Conservation (phyloP, 2,329 filamentous ascomycete species). For the Chalaropsis ovoidea region DNA sequence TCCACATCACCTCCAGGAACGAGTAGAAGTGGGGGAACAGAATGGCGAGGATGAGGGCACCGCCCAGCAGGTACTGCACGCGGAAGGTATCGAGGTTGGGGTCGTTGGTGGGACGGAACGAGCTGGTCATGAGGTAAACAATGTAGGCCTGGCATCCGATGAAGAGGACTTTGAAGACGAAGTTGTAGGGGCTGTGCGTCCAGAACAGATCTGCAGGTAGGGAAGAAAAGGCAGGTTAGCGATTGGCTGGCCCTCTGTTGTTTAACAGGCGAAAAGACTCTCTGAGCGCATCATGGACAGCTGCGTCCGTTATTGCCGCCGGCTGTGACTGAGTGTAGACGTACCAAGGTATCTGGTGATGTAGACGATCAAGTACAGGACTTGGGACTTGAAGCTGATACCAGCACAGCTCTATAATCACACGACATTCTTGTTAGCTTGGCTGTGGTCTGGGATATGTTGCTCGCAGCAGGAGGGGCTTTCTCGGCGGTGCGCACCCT, state of each 20-base stretch:
- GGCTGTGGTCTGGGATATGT: not conserved
- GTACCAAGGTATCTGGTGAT: slow-evolving; percentile 80
- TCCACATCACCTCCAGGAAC: slow-evolving; percentile 80
- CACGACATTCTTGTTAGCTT: not conserved
- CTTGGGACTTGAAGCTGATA: slow-evolving; percentile 98
- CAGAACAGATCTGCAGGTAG: slow-evolving; percentile 64
- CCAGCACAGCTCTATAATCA: slow-evolving; percentile 73
- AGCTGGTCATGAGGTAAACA: slow-evolving; percentile 94
- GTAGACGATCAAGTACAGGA: slow-evolving; percentile 88
- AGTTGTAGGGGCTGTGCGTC: slow-evolving; percentile 78
- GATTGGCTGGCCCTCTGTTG: slow-evolving; percentile 10
- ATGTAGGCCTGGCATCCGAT: slow-evolving; percentile 84
- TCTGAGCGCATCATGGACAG: not conserved
- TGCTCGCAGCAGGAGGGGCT: not conserved
- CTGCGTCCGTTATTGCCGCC: not conserved
- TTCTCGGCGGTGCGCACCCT: slow-evolving; percentile 13
- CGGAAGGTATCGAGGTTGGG: slow-evolving; percentile 96
- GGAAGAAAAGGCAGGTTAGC: not conserved
- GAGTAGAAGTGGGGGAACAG: slow-evolving; percentile 80
- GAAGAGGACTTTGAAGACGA: slow-evolving; percentile 92
- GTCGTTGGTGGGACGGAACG: slow-evolving; percentile 95
- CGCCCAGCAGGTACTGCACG: slow-evolving; percentile 83
- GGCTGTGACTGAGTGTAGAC: not conserved
- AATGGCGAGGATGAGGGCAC: slow-evolving; percentile 66
- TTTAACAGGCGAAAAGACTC: not conserved